Evolutionary conservation across 345 rosid genomes (phyloP).

Genomic region (Syzygium aqueum): DNA sequence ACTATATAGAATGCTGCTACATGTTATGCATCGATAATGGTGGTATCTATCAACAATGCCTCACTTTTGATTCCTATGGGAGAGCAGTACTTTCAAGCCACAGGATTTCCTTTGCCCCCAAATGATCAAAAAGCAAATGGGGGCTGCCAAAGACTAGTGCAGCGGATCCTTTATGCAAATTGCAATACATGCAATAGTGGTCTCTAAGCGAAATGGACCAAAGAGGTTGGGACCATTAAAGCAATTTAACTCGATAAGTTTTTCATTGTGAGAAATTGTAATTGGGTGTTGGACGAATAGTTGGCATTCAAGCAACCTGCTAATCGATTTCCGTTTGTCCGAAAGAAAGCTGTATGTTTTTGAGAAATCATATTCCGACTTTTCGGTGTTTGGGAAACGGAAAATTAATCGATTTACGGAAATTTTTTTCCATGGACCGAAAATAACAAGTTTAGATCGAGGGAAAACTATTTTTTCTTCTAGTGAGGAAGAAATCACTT

Average conservation of each 20-base stretch:
- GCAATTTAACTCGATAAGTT: neutral
- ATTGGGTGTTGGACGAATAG: neutral
- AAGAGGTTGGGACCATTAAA: neutral
- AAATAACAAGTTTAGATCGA: no score
- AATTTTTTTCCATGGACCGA: no score
- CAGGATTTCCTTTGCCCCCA: neutral
- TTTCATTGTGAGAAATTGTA: neutral
- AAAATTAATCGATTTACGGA: no score
- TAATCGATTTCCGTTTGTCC: accelerated
- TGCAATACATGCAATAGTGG: neutral
- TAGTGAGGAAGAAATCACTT: no score
- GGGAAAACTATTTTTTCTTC: no score
- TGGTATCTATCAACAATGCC: neutral
- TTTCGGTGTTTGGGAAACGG: no score
- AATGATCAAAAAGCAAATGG: neutral
- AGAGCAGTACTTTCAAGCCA: neutral
- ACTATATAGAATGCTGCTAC: neutral
- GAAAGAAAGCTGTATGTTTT: neutral
- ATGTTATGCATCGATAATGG: neutral
- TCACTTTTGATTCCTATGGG: neutral
- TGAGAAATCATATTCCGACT: no score
- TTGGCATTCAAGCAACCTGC: neutral
- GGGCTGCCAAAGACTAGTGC: neutral
- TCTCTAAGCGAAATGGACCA: neutral
- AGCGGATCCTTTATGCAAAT: neutral